Evolutionary conservation across 2,329 filamentous ascomycete genomes (phyloP).

Genomic region (Hymenoscyphus repandus): DNA sequence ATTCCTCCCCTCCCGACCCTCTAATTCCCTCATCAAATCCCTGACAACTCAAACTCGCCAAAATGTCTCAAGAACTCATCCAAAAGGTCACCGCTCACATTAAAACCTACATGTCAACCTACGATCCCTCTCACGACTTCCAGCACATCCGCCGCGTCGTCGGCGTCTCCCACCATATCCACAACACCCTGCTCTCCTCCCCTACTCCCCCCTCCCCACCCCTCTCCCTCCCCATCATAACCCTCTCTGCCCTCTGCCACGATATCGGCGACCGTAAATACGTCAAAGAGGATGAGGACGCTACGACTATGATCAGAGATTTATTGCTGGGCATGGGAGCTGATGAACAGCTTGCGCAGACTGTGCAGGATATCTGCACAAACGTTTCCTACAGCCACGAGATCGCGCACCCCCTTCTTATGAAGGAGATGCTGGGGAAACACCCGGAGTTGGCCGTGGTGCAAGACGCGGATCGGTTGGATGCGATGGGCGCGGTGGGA

Average conservation of each 20-base stretch:
- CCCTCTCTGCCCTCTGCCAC: constrained; percentile 70
- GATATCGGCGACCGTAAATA: constrained; percentile 86
- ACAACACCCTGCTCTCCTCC: too few species aligned
- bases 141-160: constrained; percentile 76
- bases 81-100: constrained; percentile 3
- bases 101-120: constrained; percentile 7
- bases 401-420: constrained; percentile 49
- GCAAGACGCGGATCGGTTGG: constrained; percentile 89
- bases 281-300: constrained; percentile 43
- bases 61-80: constrained; percentile 8
- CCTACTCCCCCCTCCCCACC: too few species aligned
- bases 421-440: constrained; percentile 53
- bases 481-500: constrained; percentile 82
- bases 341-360: constrained; percentile 50
- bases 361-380: constrained; percentile 66
- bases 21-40: too few species aligned
- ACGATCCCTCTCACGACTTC: constrained; percentile 71
- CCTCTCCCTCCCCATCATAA: constrained; percentile 54
- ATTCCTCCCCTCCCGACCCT: too few species aligned
- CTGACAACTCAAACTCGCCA: too few species aligned
- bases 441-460: constrained; percentile 77
- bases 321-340: constrained; percentile 55
- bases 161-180: constrained; percentile 47
- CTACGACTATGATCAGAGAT: constrained; percentile 45
- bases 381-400: constrained; percentile 78